These are phyloP conservation scores for Crassisporium funariophilum DNA, from an alignment of 768 basidiomycete species.

Conservation along the genomic window DNA sequence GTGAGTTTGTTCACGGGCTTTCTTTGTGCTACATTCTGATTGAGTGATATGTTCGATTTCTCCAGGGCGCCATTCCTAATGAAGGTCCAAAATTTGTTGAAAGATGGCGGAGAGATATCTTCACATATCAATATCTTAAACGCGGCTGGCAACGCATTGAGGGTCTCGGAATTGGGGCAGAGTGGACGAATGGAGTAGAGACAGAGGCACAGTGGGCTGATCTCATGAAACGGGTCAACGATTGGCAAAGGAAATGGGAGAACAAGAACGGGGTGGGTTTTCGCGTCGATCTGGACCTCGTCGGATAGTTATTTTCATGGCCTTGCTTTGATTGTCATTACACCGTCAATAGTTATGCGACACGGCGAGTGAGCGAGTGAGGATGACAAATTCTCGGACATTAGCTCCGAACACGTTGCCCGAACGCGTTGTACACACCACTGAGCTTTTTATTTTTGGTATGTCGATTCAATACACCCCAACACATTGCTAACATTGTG, in stretches of 20 bases:
- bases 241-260: conserved; percentile 59
- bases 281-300: conserved; percentile 20
- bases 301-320: conserved; percentile 8
- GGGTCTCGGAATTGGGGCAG: conserved; percentile 34
- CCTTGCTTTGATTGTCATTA: too few species aligned
- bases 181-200: conserved; percentile 51
- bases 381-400: too few species aligned
- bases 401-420: too few species aligned
- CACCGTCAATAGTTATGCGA: too few species aligned
- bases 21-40: background rate
- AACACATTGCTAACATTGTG: too few species aligned
- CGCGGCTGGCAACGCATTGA: conserved; percentile 50
- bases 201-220: conserved; percentile 55
- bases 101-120: conserved; percentile 44
- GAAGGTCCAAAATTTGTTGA: conserved; percentile 51
- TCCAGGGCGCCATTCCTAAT: conserved; percentile 40
- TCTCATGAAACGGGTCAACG: conserved; percentile 47
- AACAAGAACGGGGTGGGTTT: conserved; percentile 27
- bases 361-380: too few species aligned
- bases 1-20: conserved; percentile 19
- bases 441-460: too few species aligned
- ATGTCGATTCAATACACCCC: too few species aligned
- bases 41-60: conserved; percentile 3
- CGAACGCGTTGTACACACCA: too few species aligned
- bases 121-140: conserved; percentile 35